Conservation (phyloP, 768 basidiomycete species). For the Candolleomyces eurysporus region DNA sequence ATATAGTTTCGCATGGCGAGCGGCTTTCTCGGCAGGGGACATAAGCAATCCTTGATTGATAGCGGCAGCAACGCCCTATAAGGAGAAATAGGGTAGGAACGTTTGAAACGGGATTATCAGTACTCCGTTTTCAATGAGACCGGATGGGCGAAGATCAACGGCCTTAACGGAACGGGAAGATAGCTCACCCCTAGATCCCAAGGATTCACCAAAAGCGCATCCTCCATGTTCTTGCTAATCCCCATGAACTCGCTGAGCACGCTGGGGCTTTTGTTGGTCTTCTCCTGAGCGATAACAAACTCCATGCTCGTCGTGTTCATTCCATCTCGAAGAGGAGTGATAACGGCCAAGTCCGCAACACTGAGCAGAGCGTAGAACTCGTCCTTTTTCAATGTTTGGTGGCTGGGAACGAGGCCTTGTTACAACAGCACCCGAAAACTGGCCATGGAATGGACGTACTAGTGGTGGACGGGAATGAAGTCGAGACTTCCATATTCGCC, state of each 20-base stretch:
- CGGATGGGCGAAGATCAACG: background rate
- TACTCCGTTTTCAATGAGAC: background rate
- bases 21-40: conserved; percentile 70
- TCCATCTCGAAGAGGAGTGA: conserved; percentile 93
- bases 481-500: conserved; percentile 92
- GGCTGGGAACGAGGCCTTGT: conserved; percentile 45
- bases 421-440: background rate
- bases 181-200: conserved; percentile 85
- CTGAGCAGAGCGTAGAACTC: conserved; percentile 95
- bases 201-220: conserved; percentile 90
- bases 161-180: background rate
- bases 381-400: conserved; percentile 95
- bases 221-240: conserved; percentile 87
- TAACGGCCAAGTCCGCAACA: conserved; percentile 92
- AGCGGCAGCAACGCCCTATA: conserved; percentile 80
- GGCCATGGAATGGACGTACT: conserved; percentile 53
- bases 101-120: background rate
- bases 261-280: conserved; percentile 79
- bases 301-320: conserved; percentile 99
- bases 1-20: conserved; percentile 74
- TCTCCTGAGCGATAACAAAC: conserved; percentile 91
- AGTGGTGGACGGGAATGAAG: conserved; percentile 97
- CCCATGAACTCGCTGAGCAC: conserved; percentile 98
- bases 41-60: conserved; percentile 88
- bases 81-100: background rate